phyloP scores from a whole-genome alignment of 2,329 filamentous ascomycete genomes.

The Meredithiella fracta region DNA sequence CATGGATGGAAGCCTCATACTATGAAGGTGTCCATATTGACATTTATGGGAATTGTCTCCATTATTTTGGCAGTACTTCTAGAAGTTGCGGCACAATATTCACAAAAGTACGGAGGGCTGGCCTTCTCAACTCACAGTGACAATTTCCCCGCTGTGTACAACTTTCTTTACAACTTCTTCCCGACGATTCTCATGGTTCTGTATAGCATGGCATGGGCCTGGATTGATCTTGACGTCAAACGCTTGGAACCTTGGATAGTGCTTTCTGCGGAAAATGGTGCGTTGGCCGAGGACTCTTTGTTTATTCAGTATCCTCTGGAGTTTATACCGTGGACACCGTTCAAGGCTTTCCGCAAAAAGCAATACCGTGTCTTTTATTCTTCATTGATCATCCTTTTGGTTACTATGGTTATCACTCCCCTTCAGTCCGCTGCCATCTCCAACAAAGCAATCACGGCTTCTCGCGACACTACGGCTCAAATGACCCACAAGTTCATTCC shows the following conservation, averaged over 20 bases:
- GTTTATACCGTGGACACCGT: constrained; percentile 22
- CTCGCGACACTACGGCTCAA: not conserved
- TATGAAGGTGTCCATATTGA: constrained; percentile 21
- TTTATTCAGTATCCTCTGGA: constrained; percentile 36
- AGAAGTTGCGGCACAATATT: constrained; percentile 28
- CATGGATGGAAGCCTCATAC: constrained; percentile 14
- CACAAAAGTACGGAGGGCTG: constrained; percentile 26
- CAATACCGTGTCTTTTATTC: constrained; percentile 38
- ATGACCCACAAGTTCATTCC: constrained; percentile 16
- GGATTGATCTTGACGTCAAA: constrained; percentile 43
- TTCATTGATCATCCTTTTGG: constrained; percentile 30
- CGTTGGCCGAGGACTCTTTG: constrained; percentile 28
- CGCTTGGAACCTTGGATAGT: constrained; percentile 45
- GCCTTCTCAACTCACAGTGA: constrained; percentile 17
- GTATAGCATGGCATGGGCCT: constrained; percentile 40
- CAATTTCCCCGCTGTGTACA: constrained; percentile 22
- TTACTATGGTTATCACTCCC: constrained; percentile 40
- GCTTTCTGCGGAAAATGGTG: constrained; percentile 31
- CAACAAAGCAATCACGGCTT: constrained; percentile 19
- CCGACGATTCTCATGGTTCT: constrained; percentile 38
- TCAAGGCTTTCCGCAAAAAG: constrained; percentile 21
- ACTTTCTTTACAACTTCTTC: constrained; percentile 31
- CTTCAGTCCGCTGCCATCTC: constrained; percentile 39
- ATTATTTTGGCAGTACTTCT: constrained; percentile 27
- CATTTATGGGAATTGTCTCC: constrained; percentile 22